A percentile compares a stretch with the other conserved stretches of the same genome.
These are phyloP conservation scores for Straminergon stramineum DNA, from an alignment of 225 moss, liverwort and hornwort species.

Conservation along the genomic window DNA sequence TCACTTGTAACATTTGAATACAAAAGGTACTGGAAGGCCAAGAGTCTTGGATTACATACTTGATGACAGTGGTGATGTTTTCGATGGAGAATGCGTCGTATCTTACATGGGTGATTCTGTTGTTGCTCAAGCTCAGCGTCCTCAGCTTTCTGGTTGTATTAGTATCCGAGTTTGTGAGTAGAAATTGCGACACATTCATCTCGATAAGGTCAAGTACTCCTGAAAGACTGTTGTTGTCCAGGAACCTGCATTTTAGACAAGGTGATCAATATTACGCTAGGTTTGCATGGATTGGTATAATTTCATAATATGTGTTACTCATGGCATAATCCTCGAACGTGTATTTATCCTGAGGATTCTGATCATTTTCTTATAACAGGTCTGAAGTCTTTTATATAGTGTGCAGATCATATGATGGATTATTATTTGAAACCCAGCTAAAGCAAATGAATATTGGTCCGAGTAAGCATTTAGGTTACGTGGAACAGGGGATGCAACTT, in stretches of 20 bases:
- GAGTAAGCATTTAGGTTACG: not conserved
- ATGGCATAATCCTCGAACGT: too few relatives aligned
- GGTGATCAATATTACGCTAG: not conserved
- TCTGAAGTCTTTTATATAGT: too few relatives aligned
- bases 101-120: not conserved
- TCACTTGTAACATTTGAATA: too few relatives aligned
- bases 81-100: not conserved
- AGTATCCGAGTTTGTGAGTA: not conserved
- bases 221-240: not conserved
- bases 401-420: not conserved
- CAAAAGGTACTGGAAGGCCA: not conserved
- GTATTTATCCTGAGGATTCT: not conserved
- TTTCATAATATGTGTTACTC: not conserved
- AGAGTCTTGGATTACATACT: not conserved
- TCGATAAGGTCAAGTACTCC: not conserved
- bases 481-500: not conserved
- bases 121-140: not conserved
- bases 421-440: not conserved
- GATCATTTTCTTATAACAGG: too few relatives aligned
- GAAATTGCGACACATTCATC: not conserved
- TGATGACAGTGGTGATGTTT: not conserved
- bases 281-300: not conserved
- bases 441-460: not conserved
- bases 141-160: not conserved
- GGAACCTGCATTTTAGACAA: not conserved